These are phyloP conservation scores for Diaporthe destruens DNA, from an alignment of 2,329 filamentous ascomycete genomes.

Conservation along the genomic window DNA sequence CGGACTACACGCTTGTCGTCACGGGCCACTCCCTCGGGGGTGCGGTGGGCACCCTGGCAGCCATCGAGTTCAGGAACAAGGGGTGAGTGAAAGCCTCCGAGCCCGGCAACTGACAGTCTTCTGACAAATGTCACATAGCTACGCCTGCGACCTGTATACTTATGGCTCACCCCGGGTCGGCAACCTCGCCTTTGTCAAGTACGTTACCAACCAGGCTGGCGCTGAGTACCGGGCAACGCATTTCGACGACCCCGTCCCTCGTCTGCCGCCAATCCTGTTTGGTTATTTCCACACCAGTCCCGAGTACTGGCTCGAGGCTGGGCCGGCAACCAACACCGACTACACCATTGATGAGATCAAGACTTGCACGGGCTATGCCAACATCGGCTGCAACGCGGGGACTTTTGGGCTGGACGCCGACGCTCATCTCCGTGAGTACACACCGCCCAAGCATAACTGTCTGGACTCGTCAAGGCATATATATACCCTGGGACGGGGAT, in stretches of 20 bases:
- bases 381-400: constrained; percentile 64
- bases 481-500: neutral
- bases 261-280: constrained; percentile 70
- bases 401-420: constrained; percentile 58
- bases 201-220: constrained; percentile 62
- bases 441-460: neutral
- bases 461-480: neutral
- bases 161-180: constrained; percentile 77
- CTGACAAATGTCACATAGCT: constrained; percentile 35
- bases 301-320: constrained; percentile 73
- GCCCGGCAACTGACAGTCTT: neutral
- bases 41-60: constrained; percentile 72
- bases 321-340: constrained; percentile 49
- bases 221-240: constrained; percentile 76
- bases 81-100: constrained; percentile 48
- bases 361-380: constrained; percentile 63
- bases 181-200: constrained; percentile 66
- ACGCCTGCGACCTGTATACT: constrained; percentile 69
- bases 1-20: constrained; percentile 66
- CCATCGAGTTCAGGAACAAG: constrained; percentile 64
- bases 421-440: constrained; percentile 54
- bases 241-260: constrained; percentile 74
- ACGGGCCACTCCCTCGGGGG: constrained; percentile 79
- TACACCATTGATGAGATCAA: constrained; percentile 57
- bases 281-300: constrained; percentile 76